A percentile compares a stretch with the other conserved stretches of the same genome.
These are phyloP conservation scores for Graphiopsis chlorocephala DNA, from an alignment of 2,329 filamentous ascomycete species.

Conservation along the genomic window DNA sequence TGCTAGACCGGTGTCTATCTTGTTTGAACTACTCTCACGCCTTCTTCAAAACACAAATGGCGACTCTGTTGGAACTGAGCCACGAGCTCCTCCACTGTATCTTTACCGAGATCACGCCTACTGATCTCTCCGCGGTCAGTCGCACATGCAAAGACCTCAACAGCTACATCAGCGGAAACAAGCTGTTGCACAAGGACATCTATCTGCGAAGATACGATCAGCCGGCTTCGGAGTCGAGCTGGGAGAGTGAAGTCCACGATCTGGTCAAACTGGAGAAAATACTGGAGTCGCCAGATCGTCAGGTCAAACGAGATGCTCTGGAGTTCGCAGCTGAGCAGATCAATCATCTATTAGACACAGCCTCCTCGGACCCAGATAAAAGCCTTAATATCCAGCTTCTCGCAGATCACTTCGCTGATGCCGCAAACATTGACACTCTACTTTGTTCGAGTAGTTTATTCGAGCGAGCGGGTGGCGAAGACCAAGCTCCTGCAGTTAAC, in stretches of 20 bases:
- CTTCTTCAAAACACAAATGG: slow-evolving; percentile 26
- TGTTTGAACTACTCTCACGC: not conserved
- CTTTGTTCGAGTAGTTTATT: slow-evolving; percentile 65
- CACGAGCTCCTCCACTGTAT: slow-evolving; percentile 64
- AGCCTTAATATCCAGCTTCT: slow-evolving; percentile 49
- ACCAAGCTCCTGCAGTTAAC: slow-evolving; percentile 39
- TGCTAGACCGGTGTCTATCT: not conserved
- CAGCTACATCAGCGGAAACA: slow-evolving; percentile 56
- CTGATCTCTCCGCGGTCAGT: slow-evolving; percentile 55
- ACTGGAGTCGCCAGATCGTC: slow-evolving; percentile 40
- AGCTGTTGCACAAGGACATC: slow-evolving; percentile 58
- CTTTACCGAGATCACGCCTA: slow-evolving; percentile 54
- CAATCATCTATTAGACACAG: slow-evolving; percentile 25
- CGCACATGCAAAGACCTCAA: slow-evolving; percentile 54
- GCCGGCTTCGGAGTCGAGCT: slow-evolving; percentile 32
- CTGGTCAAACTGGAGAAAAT: slow-evolving; percentile 43
- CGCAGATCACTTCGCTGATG: slow-evolving; percentile 40
- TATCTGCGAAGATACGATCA: slow-evolving; percentile 51
- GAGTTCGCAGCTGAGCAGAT: slow-evolving; percentile 27
- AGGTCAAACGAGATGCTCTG: slow-evolving; percentile 42
- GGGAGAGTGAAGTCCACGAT: slow-evolving; percentile 38
- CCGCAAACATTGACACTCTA: slow-evolving; percentile 57
- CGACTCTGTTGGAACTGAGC: slow-evolving; percentile 49
- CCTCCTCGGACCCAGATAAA: slow-evolving; percentile 40
- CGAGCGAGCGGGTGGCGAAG: slow-evolving; percentile 48